Conservation (phyloP, 345 rosid genomes). For the Salix koriyanagi region DNA sequence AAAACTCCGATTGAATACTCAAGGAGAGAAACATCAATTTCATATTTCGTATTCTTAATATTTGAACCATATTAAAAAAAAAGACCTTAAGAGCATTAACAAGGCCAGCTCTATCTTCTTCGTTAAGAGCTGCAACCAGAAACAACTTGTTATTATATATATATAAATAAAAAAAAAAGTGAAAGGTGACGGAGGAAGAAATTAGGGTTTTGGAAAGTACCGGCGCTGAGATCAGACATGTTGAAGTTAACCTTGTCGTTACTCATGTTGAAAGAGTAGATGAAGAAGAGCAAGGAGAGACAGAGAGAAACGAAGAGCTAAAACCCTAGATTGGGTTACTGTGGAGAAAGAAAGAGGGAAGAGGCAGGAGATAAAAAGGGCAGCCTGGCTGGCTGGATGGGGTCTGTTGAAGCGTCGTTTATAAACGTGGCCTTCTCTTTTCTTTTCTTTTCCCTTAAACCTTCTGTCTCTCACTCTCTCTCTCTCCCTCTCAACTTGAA, state of each 20-base stretch:
- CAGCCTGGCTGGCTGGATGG: neutral
- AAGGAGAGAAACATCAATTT: neutral
- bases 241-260: conserved; percentile 54
- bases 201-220: conserved; percentile 27
- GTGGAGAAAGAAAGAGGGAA: neutral
- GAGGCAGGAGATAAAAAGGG: neutral
- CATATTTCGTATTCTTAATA: neutral
- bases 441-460: neutral
- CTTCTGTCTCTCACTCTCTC: neutral
- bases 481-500: neutral
- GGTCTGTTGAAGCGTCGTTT: neutral
- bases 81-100: conserved; percentile 79
- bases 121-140: conserved; percentile 51
- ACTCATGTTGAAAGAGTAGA: conserved; percentile 43
- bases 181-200: neutral
- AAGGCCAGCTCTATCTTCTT: conserved; percentile 68
- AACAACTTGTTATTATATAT: neutral
- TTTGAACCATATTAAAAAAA: neutral
- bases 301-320: conserved; percentile 15
- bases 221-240: conserved; percentile 68
- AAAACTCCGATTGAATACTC: neutral
- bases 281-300: conserved; percentile 2
- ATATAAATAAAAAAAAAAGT: neutral
- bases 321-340: conserved; percentile 53
- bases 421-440: neutral